Conservation (phyloP, 306 rosid species). For the Inga laurina region DNA sequence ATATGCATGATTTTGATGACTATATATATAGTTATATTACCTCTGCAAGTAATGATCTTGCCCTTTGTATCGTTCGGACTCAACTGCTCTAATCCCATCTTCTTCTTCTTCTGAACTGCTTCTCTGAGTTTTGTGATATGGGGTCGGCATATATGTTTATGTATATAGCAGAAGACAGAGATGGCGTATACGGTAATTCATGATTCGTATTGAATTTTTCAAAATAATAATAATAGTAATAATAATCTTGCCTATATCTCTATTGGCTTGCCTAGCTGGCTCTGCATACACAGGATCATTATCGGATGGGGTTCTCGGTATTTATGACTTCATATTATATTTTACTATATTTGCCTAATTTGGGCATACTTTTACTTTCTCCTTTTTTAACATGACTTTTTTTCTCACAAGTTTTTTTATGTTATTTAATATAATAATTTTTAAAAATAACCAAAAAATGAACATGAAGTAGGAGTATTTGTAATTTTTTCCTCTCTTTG, state of each 20-base stretch:
- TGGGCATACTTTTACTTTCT: neutral
- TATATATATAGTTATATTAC: neutral
- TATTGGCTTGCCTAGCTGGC: neutral
- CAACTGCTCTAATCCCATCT: neutral
- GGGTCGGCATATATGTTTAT: neutral
- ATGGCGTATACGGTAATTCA: neutral
- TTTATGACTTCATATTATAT: neutral
- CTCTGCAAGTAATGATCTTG: conserved; percentile 25
- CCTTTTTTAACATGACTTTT: neutral
- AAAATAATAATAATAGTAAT: neutral
- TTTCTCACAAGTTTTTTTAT: too few species aligned
- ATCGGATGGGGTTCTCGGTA: neutral
- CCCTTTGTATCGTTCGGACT: neutral
- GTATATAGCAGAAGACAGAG: neutral
- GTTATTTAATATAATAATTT: too few species aligned
- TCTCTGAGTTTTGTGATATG: neutral
- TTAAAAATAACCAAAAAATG: too few species aligned
- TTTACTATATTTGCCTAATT: neutral
- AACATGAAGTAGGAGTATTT: too few species aligned
- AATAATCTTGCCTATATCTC: neutral
- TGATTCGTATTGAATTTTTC: neutral
- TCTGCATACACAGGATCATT: neutral
- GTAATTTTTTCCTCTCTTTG: too few species aligned
- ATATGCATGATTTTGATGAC: neutral
- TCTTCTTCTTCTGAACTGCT: neutral